Evolutionary conservation across 1,139 yeast genomes (phyloP).

Genomic region (Pichia sp.): DNA sequence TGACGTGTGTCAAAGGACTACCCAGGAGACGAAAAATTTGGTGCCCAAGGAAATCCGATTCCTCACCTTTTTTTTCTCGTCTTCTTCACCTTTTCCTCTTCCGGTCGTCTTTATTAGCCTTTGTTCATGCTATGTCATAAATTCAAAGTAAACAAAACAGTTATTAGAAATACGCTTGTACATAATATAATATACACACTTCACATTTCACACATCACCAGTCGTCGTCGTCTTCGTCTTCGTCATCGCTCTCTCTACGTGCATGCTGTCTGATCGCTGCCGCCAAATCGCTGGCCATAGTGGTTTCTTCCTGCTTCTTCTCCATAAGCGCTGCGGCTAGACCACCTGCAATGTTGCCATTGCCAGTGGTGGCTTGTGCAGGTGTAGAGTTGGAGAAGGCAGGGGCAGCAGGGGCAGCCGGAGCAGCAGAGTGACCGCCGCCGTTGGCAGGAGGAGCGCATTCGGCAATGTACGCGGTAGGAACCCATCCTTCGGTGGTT

Average conservation of each 20-base stretch:
- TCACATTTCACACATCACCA: conserved; percentile 34
- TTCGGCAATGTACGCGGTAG: conserved; percentile 80
- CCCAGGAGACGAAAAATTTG: background rate
- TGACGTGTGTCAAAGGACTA: background rate
- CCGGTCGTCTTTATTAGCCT: background rate
- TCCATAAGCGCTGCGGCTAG: conserved; percentile 72
- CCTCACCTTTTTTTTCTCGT: background rate
- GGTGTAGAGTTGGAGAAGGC: conserved; percentile 17
- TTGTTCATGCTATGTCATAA: background rate
- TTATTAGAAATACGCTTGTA: background rate
- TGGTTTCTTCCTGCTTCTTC: conserved; percentile 58
- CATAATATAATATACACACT: background rate
- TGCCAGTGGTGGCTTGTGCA: conserved; percentile 17
- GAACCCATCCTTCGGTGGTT: conserved; percentile 92
- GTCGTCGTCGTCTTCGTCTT: conserved; percentile 73
- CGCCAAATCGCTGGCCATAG: conserved; percentile 81
- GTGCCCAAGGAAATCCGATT: background rate
- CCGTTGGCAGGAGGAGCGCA: conserved; percentile 43
- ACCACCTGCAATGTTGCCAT: conserved; percentile 50
- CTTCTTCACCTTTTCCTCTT: background rate
- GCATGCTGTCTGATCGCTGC: conserved; percentile 85
- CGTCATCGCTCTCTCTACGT: conserved; percentile 67
- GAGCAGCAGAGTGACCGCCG: conserved; percentile 26
- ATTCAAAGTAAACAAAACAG: background rate
- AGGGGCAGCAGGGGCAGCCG: conserved; percentile 17